These are phyloP conservation scores for Neurospora sp. DNA, from an alignment of 495 filamentous ascomycete species.

Conservation along the genomic window DNA sequence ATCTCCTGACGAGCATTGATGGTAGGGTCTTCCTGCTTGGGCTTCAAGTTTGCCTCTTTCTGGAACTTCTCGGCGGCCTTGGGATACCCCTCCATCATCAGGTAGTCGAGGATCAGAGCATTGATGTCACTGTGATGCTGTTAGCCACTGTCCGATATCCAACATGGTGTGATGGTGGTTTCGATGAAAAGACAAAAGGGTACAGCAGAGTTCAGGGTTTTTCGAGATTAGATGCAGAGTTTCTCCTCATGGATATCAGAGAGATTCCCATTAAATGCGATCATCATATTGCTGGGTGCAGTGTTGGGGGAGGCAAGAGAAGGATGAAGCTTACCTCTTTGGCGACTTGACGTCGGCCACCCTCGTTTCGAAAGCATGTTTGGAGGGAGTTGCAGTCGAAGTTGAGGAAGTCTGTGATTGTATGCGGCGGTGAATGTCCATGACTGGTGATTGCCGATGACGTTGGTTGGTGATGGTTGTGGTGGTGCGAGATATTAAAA, in stretches of 20 bases:
- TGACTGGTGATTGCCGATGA: background rate
- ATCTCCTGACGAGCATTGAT: constrained; percentile 74
- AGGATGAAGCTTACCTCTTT: constrained; percentile 62
- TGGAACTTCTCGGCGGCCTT: constrained; percentile 88
- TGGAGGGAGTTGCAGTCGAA: constrained; percentile 56
- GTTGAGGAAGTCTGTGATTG: constrained; percentile 49
- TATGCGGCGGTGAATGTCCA: constrained; percentile 5
- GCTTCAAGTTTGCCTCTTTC: constrained; percentile 78
- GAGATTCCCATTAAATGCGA: constrained; percentile 99
- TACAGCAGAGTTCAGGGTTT: constrained; percentile 10
- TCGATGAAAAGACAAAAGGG: constrained; percentile 53
- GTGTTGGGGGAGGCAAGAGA: constrained; percentile 10
- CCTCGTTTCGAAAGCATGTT: constrained; percentile 66
- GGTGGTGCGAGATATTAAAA: background rate
- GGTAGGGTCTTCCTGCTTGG: constrained; percentile 54
- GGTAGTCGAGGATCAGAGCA: constrained; percentile 89
- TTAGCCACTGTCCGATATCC: constrained; percentile 1
- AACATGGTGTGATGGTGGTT: constrained; percentile 2
- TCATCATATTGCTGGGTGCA: constrained; percentile 59
- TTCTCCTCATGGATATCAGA: constrained; percentile 94
- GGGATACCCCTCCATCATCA: constrained; percentile 93
- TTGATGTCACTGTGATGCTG: constrained; percentile 72
- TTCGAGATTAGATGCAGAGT: constrained; percentile 32
- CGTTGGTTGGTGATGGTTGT: background rate
- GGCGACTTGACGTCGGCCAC: constrained; percentile 78